phyloP scores from a whole-genome alignment of 257 asterid species.

The Nicotiana knightiana region DNA sequence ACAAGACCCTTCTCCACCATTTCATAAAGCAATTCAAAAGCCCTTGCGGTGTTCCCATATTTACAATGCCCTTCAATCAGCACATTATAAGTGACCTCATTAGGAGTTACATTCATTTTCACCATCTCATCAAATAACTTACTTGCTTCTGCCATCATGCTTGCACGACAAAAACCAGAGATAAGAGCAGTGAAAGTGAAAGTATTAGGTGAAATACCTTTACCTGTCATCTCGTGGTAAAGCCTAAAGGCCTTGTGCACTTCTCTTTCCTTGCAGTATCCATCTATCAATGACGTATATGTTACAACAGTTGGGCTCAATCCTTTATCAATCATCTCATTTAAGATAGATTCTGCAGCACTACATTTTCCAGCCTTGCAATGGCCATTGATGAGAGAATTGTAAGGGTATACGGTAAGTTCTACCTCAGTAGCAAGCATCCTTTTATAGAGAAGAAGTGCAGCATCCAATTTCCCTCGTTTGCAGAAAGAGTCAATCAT shows the following conservation, averaged over 20 bases:
- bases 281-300: constrained; percentile 79
- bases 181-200: constrained; percentile 67
- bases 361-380: constrained; percentile 57
- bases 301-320: constrained; percentile 75
- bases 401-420: constrained; percentile 53
- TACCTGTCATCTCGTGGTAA: constrained; percentile 76
- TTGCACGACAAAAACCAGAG: constrained; percentile 57
- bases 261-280: constrained; percentile 59
- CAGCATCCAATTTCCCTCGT: constrained; percentile 55
- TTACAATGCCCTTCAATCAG: constrained; percentile 74
- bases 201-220: constrained; percentile 71
- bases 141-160: constrained; percentile 58
- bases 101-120: constrained; percentile 52
- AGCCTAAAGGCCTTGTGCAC: constrained; percentile 57
- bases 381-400: constrained; percentile 67
- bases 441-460: constrained; percentile 39
- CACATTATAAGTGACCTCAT: constrained; percentile 74
- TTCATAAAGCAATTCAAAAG: constrained; percentile 66
- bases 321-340: constrained; percentile 54
- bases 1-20: constrained; percentile 59
- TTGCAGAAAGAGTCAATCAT: constrained; percentile 58
- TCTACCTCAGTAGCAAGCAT: constrained; percentile 45
- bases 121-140: constrained; percentile 45
- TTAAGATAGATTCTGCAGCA: constrained; percentile 44
- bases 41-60: constrained; percentile 45